Evolutionary conservation across 306 rosid genomes (phyloP).

Genomic region (Trifolium pratense): DNA sequence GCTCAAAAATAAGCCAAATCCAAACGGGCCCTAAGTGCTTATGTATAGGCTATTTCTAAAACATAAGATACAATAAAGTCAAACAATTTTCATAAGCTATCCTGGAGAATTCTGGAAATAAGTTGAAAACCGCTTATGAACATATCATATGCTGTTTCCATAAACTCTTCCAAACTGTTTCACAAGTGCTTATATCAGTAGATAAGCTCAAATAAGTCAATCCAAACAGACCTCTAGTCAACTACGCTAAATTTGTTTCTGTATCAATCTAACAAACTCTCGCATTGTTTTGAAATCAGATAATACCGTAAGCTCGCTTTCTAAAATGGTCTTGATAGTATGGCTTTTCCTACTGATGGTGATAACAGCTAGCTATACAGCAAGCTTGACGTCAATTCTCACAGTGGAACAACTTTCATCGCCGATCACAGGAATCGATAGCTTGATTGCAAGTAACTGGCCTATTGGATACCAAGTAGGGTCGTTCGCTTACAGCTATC

Average conservation of each 20-base stretch:
- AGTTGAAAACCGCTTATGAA: neutral
- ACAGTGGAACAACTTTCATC: conserved; percentile 91
- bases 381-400: conserved; percentile 92
- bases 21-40: no score
- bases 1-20: no score
- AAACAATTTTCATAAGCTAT: no score
- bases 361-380: conserved; percentile 91
- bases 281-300: conserved; percentile 62
- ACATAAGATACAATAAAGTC: neutral
- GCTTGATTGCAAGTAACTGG: conserved; percentile 73
- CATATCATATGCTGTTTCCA: neutral
- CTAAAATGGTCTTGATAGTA: conserved; percentile 90
- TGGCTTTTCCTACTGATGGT: conserved; percentile 98
- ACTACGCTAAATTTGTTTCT: neutral
- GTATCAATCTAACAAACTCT: conserved; percentile 39
- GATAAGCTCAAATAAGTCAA: neutral
- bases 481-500: conserved; percentile 82
- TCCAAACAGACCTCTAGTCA: neutral
- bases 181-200: neutral
- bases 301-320: conserved; percentile 70
- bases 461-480: conserved; percentile 96
- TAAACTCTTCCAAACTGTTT: neutral
- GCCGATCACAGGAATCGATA: conserved; percentile 86
- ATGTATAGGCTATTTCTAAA: neutral
- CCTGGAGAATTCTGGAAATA: neutral